These are phyloP conservation scores for Fusarium subglutinans DNA, from an alignment of 2,329 filamentous ascomycete genomes.

Conservation along the genomic window DNA sequence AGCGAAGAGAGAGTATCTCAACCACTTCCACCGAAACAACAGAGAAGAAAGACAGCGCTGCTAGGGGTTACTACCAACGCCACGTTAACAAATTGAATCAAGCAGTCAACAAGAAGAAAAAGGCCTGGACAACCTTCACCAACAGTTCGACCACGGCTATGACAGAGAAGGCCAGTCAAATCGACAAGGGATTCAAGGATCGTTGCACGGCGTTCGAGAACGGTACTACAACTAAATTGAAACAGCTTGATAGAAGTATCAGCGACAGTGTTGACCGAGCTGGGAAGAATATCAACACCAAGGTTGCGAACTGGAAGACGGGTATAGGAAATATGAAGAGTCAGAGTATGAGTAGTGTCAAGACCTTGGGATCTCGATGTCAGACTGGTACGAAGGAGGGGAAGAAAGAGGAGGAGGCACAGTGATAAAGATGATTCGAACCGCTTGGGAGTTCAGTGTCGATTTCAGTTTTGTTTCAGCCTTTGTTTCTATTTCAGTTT, in stretches of 20 bases:
- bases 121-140: conserved; percentile 14
- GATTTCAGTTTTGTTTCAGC: not conserved
- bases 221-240: not conserved
- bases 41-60: not conserved
- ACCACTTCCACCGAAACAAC: not conserved
- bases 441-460: not conserved
- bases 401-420: not conserved
- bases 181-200: conserved; percentile 12
- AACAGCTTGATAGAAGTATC: conserved; percentile 8
- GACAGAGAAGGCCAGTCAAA: not conserved
- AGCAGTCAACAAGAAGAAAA: conserved; percentile 29
- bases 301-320: not conserved
- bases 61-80: not conserved
- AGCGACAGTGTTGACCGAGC: conserved; percentile 3
- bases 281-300: not conserved
- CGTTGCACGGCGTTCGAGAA: conserved; percentile 15
- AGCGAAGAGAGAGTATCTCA: not conserved
- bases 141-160: conserved; percentile 17
- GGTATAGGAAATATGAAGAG: conserved; percentile 3
- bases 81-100: conserved; percentile 15
- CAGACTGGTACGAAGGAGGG: not conserved
- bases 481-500: not conserved
- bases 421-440: fast-evolving
- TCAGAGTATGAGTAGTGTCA: conserved; percentile 8
- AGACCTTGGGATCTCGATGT: not conserved